Percentiles rank a stretch among this genome's conserved stretches.
These are phyloP conservation scores for Orbilia oligospora DNA, from an alignment of 2,329 filamentous ascomycete species.

Conservation along the genomic window DNA sequence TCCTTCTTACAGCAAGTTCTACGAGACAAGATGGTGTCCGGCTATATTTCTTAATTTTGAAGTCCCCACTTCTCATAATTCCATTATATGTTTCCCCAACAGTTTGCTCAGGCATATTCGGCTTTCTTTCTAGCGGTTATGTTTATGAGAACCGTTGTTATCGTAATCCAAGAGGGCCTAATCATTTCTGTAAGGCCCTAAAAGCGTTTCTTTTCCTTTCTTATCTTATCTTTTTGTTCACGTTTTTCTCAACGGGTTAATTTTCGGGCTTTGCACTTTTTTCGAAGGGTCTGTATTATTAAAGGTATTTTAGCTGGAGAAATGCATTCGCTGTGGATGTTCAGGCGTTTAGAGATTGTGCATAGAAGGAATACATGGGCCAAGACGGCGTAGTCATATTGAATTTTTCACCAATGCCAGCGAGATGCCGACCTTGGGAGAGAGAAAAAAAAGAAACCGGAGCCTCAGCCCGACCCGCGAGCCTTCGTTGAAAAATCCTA, in stretches of 20 bases:
- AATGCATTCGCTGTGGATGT: slow-evolving; percentile 46
- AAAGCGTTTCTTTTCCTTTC: slow-evolving; percentile 15
- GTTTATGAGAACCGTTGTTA: slow-evolving; percentile 27
- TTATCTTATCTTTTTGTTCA: slow-evolving; percentile 9
- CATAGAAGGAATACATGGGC: slow-evolving; percentile 27
- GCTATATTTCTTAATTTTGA: slow-evolving; percentile 1
- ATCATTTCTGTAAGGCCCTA: slow-evolving; percentile 5
- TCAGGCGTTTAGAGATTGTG: slow-evolving; percentile 34
- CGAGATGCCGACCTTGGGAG: not conserved
- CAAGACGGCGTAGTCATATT: slow-evolving; percentile 5
- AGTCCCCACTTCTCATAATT: slow-evolving; percentile 2
- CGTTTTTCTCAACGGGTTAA: slow-evolving; percentile 1
- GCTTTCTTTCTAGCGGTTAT: slow-evolving; percentile 13
- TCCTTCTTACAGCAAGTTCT: not conserved
- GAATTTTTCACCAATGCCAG: too few species aligned
- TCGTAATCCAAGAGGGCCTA: not conserved
- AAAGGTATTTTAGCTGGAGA: slow-evolving; percentile 51
- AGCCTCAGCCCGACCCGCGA: not conserved
- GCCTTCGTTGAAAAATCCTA: not conserved
- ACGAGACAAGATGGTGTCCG: not conserved
- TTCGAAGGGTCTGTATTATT: slow-evolving; percentile 53
- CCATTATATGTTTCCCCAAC: slow-evolving; percentile 16
- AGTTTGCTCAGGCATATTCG: not conserved
- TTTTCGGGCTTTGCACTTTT: slow-evolving; percentile 5
- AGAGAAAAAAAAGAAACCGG: not conserved